Evolutionary conservation across 148 eudicot species (phyloP), one percentile per base, ranked within the genome.

Genomic region (Silene latifolia): DNA sequence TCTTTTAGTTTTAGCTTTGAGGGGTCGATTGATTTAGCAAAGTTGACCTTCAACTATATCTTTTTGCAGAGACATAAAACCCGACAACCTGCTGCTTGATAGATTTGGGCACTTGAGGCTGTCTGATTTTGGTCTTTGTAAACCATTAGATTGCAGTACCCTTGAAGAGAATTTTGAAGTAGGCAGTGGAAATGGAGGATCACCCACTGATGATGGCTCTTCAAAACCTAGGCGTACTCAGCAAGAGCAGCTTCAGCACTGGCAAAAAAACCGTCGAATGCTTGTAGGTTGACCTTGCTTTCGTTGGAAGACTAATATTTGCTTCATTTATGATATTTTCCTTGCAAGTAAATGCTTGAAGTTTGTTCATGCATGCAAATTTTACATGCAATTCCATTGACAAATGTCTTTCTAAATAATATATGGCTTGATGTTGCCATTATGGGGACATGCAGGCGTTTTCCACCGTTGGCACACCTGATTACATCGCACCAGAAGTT

Each of bases 401-500:
- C 58, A 13, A 51, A 63, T 39, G 74, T 35, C 54, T 25, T 71
- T 15, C 25, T 65, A 8, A 24, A 60, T 51, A 46, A 21, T 53
- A 51, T 24, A 59, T 71, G 72, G 71, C 72, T 71, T 47, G 24
- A 69, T 53, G 35, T 5, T 66, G n/a, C 44, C 9, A 39, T 39
- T 39, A 51, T 11, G 78, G 46, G 64, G 77, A 72, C 24, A 29
- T 84, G 79, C 91, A 96, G 98, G 98, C 98, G 77, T 93, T 87
- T 82, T 93, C 98, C 51, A 93, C 98, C 12, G 98, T 93, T 74
- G 97, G 98, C 46, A 93, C 98, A 59, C 98, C 98, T 62, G 98
- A 93, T 78, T 93, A 93, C 83, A 93, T 93, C 80, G 98, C 98
- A 64, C 98, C 98, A 64, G 98, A 93, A 81, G 98, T 93, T 77